Conservation (phyloP, 495 filamentous ascomycete genomes). For the Astrothelium subdiscretum region DNA sequence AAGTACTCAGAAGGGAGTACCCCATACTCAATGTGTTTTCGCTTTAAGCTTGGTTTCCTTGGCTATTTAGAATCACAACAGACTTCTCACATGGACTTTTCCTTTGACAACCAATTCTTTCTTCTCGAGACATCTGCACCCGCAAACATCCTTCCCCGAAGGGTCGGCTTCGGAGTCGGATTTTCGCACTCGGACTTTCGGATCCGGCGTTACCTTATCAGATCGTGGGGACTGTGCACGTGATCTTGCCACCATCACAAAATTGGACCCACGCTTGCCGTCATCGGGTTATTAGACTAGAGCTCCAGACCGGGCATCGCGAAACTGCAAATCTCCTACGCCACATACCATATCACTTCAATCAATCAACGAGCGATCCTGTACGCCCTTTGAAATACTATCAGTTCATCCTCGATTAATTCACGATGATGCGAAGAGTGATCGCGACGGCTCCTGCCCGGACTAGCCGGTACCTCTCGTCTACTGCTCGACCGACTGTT, state of each 20-base stretch:
- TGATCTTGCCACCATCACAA: constrained; percentile 7
- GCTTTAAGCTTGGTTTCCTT: background rate
- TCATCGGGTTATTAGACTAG: background rate
- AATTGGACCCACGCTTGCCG: background rate
- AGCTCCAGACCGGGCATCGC: background rate
- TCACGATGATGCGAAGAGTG: constrained; percentile 43
- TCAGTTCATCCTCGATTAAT: background rate
- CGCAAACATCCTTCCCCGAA: too few relatives aligned
- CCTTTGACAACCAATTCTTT: background rate
- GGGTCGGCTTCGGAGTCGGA: background rate
- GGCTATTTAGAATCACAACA: background rate
- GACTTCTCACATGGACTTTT: background rate
- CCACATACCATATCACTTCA: constrained; percentile 1
- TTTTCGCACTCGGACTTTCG: background rate
- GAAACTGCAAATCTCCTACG: background rate
- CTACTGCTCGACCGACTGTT: constrained; percentile 35
- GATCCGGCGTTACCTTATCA: background rate
- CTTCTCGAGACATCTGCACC: constrained; percentile 1
- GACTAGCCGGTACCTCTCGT: constrained; percentile 34
- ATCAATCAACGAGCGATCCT: background rate
- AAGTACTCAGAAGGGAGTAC: too few relatives aligned
- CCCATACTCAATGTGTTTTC: background rate
- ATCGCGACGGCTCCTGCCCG: constrained; percentile 38
- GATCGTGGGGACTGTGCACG: background rate
- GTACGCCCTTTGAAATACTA: background rate